Evolutionary conservation across 1,284 basidiomycete genomes (phyloP), one percentile per base, ranked within the genome.

Genomic region (Papiliotrema fonsecae): DNA sequence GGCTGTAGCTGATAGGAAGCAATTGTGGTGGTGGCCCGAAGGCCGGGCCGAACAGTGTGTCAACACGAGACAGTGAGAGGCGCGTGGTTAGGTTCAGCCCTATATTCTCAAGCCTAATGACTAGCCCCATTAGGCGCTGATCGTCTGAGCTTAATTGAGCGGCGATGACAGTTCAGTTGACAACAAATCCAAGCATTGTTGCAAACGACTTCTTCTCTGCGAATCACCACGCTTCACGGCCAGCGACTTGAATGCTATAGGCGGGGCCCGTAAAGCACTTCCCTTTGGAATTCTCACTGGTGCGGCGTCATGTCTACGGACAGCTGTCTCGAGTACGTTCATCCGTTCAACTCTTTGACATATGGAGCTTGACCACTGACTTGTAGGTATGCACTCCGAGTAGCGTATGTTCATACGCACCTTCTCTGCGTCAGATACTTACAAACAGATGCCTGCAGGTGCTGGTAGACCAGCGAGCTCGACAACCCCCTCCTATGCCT

Each of bases 311-410:
- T 39, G 45, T 46, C 45, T 22, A 16, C 16, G 11, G n/a, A 14
- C 19, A 41, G n/a, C 37, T 32, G 45, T 28, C 38, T 47, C 26
- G 45, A 47, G 45, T 47, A 32, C 26, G 45, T 32, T 30, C 5
- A 35, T n/a, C 6, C 13, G 13, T 9, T 21, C 9, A 6, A 30
- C 13, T n/a, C 42, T n/a, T n/a, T n/a, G n/a, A n/a, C n/a, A n/a
- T n/a, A n/a, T n/a, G n/a, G n/a, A n/a, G n/a, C n/a, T n/a, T n/a
- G 47, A 30, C 18, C 32, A 26, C 18, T 39, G 37, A 39, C 43
- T 36, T 6, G 6, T 36, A 69, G 66, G 24, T 69, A 65, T 42
- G 54, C 64, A 24, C 50, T 69, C 25, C 64, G 66, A 38, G 59
- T 65, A 18, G 63, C 60, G 66, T 69, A 39, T 51, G 64, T 61